Evolutionary conservation across 805 yeast species (phyloP).

Genomic region (Saccharomycopsis amapae): DNA sequence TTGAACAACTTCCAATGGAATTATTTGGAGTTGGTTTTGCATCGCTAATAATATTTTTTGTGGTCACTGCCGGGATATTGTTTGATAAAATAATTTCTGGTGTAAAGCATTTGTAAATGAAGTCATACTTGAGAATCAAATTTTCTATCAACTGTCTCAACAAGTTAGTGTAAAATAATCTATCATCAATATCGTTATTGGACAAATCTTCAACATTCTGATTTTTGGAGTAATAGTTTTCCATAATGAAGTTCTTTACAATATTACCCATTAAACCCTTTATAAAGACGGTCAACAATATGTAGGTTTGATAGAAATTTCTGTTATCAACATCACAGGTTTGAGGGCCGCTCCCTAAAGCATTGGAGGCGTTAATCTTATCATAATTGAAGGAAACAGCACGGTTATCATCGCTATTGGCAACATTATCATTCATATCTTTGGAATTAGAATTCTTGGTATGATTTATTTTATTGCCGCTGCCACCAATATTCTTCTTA

Average conservation of each 20-base stretch:
- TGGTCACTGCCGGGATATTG: neutral
- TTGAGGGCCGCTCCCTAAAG: too few relatives aligned
- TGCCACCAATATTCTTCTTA: neutral
- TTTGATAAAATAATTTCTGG: constrained; percentile 1
- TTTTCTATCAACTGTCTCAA: constrained; percentile 11
- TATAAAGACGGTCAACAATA: constrained; percentile 36
- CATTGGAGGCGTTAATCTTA: too few relatives aligned
- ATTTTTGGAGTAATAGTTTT: constrained; percentile 1
- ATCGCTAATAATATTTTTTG: too few relatives aligned
- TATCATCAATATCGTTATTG: neutral
- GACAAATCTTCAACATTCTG: neutral
- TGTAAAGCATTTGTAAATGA: constrained; percentile 9
- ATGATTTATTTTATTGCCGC: neutral
- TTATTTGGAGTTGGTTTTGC: too few relatives aligned
- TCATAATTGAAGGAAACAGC: too few relatives aligned
- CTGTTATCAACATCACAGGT: constrained; percentile 1
- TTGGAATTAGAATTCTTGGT: neutral
- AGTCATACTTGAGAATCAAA: constrained; percentile 16
- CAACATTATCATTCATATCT: neutral
- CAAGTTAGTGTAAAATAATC: constrained; percentile 13
- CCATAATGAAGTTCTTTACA: constrained; percentile 11
- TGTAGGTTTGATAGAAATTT: constrained; percentile 34
- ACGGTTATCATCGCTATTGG: too few relatives aligned
- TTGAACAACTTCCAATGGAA: neutral
- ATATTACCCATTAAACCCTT: constrained; percentile 11